Conservation (phyloP, 2,329 filamentous ascomycete species). For the Colletotrichum higginsianum region DNA sequence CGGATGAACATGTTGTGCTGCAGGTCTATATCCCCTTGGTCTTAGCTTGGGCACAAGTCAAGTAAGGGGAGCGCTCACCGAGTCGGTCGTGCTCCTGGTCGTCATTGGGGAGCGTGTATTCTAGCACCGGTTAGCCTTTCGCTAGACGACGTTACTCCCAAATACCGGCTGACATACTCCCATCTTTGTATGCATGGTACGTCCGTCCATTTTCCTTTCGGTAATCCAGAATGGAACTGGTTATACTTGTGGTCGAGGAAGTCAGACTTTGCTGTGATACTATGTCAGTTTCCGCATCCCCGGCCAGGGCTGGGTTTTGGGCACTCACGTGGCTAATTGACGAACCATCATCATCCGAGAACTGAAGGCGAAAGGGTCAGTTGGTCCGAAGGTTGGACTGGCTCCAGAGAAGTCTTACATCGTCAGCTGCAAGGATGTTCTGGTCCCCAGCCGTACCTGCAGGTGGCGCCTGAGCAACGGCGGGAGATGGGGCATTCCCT, state of each 20-base stretch:
- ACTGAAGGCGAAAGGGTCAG: background rate
- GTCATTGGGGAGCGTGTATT: constrained; percentile 24
- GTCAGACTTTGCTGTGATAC: background rate
- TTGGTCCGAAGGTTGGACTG: rapidly evolving
- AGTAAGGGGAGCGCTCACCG: background rate
- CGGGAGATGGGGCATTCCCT: background rate
- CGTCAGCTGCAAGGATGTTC: background rate
- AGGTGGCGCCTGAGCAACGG: background rate
- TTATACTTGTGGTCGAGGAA: background rate
- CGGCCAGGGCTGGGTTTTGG: background rate
- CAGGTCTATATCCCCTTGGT: background rate
- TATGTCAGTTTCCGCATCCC: background rate
- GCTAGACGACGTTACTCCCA: rapidly evolving
- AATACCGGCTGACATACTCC: background rate
- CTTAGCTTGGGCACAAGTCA: background rate
- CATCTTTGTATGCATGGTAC: constrained; percentile 50
- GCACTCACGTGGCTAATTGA: background rate
- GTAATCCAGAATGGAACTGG: background rate
- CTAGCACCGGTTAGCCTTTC: background rate
- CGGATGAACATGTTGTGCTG: constrained; percentile 1
- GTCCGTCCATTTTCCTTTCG: constrained; percentile 53
- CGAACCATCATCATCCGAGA: background rate
- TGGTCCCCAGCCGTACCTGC: background rate
- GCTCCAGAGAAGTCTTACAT: background rate
- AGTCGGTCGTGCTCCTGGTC: constrained; percentile 11